Base-by-base conservation (phyloP, 2,329 filamentous ascomycete species). In the Pseudogymnoascus sp. region DNA sequence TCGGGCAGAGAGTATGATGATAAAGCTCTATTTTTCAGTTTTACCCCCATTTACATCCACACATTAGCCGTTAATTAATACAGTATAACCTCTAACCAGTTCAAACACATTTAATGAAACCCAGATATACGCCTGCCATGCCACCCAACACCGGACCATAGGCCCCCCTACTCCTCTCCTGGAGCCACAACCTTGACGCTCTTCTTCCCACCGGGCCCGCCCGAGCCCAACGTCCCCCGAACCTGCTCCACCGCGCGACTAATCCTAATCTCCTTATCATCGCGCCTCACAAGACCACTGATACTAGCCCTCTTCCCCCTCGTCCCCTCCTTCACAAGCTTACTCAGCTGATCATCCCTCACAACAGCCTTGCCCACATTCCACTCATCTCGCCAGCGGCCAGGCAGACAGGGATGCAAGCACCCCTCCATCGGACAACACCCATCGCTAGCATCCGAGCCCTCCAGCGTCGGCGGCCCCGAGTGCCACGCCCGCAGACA, bases 391-490 rank as follows among this genome's bases (percentile, higher is more conserved):
- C 82, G 78, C 74, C 83, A 86, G 36, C 76, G 76, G 0, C 83
- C 83, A 0, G 84, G 83, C 0, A 87, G 77, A 65, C 85, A 88
- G 28, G 83, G 82, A 68, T 88, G 85, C 2, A 84, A 81, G 69
- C 85, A 88, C 0, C 85, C 85, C 66, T 87, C 84, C n/a, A 86
- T 74, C 1, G 85, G 85, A 67, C 85, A 88, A 71, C 81, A 86
- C 0, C 85, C 85, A 59, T 81, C 83, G 33, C 67, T 78, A 8
- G 76, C 74, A 17, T 76, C 76, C 1, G 71, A 71, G 1, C 71
- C 74, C 53, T 69, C 65, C 13, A 38, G 33, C 4, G 35, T 42
- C 35, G 59, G 33, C 2, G 65, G 64, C 7, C 66, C 68, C 0
- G 77, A 77, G 71, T 87, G 85, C 85, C 85, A 88, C 1, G 77